Evolutionary conservation across 75 land plant genomes (phyloP), one percentile per base, ranked within the genome.

Genomic region (Pinus taeda): DNA sequence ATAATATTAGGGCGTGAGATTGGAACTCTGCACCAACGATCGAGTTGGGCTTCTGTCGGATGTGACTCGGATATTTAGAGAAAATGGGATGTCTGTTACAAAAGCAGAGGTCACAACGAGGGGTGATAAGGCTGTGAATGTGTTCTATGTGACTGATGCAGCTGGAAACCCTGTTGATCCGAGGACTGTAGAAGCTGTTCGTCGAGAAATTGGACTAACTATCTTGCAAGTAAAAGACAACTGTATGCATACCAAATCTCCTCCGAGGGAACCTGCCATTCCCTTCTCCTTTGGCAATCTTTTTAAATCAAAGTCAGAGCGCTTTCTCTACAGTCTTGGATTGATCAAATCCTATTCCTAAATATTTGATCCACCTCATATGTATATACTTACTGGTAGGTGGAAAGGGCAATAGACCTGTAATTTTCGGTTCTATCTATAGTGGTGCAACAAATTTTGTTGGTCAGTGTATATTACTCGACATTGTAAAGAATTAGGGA

Each of bases 81-180:
- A 95, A 74, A 86, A 95, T 71, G 98, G 98, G 49, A 84, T 95
- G 39, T 88, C 90, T 21, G 89, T 95, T 49, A 89, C 97, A 58
- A 78, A 88, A 71, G 98, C 98, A 6, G 97, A 93, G 75, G 87
- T 93, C 57, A 81, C 90, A 0, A 95, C 98, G 22, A 75, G 73
- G 22, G 83, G 66, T 4, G 86, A 83, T 4, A 83, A 59, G 70
- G 95, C 93, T 4, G 74, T 74, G 39, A 88, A 94, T 56, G 85
- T 88, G 9, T 94, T 94, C 82, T 90, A 94, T 29, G 95, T 94
- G 29, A 88, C 90, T 0, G 95, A 92, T 76, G 85, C 89, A 0
- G 69, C 76, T 3, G 94, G 96, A 22, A 79, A 79, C 59, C 88
- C 90, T 4, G 87, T 83, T 24, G 83, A 88, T 64, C 70, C 76